phyloP scores from a whole-genome alignment of 2,329 filamentous ascomycete genomes.

The Talaromyces sp. region DNA sequence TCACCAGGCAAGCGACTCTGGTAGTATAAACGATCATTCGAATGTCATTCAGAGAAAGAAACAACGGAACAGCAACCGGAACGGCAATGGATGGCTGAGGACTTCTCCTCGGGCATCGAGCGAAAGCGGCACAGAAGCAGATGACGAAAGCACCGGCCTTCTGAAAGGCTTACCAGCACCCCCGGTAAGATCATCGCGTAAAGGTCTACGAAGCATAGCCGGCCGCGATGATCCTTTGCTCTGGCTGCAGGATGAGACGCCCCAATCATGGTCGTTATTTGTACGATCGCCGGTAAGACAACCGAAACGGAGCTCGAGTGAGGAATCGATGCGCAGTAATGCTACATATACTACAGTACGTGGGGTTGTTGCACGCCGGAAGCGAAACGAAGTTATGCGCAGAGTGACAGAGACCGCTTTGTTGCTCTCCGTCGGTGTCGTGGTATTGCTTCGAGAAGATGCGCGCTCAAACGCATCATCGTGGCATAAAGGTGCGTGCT shows the following conservation, averaged over 20 bases:
- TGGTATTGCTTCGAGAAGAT: slow-evolving; percentile 37
- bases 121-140: slow-evolving; percentile 91
- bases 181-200: slow-evolving; percentile 63
- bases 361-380: slow-evolving; percentile 27
- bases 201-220: slow-evolving; percentile 62
- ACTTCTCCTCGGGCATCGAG: slow-evolving; percentile 61
- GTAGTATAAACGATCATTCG: background rate
- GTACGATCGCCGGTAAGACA: slow-evolving; percentile 28
- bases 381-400: slow-evolving; percentile 42
- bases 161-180: slow-evolving; percentile 82
- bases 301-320: slow-evolving; percentile 32
- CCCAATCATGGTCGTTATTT: slow-evolving; percentile 32
- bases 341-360: background rate
- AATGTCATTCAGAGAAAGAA: slow-evolving; percentile 30
- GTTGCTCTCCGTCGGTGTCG: slow-evolving; percentile 50
- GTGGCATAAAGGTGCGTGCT: slow-evolving; percentile 38
- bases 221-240: slow-evolving; percentile 24
- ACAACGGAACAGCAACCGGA: slow-evolving; percentile 25
- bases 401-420: slow-evolving; percentile 55
- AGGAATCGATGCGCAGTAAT: slow-evolving; percentile 20
- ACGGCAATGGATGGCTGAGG: slow-evolving; percentile 32
- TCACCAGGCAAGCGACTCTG: slow-evolving; percentile 5
- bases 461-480: slow-evolving; percentile 31
- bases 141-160: slow-evolving; percentile 76
- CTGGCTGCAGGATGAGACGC: slow-evolving; percentile 30